Percentiles rank a stretch among this genome's conserved stretches.
phyloP scores from a whole-genome alignment of 2,329 filamentous ascomycete species.

The Diplodia sapinea region DNA sequence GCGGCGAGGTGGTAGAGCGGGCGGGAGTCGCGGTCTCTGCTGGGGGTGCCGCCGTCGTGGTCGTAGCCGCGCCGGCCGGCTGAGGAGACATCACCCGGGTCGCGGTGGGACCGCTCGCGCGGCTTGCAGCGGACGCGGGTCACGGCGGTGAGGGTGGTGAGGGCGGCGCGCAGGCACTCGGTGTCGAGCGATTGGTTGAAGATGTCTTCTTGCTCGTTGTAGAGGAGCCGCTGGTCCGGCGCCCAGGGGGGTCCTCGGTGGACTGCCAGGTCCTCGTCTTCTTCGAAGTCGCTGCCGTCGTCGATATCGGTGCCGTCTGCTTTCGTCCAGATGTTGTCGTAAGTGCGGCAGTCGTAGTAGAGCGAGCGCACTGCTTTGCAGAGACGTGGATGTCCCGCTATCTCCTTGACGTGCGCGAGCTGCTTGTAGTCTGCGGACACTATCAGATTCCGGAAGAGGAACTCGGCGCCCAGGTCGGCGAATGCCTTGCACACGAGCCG shows the following conservation, averaged over 20 bases:
- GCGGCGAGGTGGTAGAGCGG: conserved; percentile 19
- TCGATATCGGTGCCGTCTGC: not conserved
- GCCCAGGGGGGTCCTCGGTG: not conserved
- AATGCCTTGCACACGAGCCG: conserved; percentile 24
- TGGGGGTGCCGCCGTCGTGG: not conserved
- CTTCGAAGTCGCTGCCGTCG: not conserved
- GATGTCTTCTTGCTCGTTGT: conserved; percentile 15
- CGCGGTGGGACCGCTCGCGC: not conserved
- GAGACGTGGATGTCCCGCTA: not conserved
- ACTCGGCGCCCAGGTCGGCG: not conserved
- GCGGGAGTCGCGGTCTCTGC: not conserved
- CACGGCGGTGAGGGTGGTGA: conserved; percentile 7
- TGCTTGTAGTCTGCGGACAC: not conserved
- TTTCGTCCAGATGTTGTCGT: not conserved
- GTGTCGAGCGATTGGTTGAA: not conserved
- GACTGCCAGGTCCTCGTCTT: not conserved
- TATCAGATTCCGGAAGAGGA: conserved; percentile 7
- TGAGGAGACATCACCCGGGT: not conserved
- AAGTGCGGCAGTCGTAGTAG: conserved; percentile 6
- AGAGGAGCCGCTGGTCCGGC: not conserved
- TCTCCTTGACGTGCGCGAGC: conserved; percentile 1
- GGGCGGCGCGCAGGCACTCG: conserved; percentile 5
- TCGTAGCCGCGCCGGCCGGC: not conserved
- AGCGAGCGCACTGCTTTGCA: conserved; percentile 16
- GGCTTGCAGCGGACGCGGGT: conserved; percentile 4